Evolutionary conservation across 1,139 yeast species (phyloP).

Genomic region (Candida gigantensis): DNA sequence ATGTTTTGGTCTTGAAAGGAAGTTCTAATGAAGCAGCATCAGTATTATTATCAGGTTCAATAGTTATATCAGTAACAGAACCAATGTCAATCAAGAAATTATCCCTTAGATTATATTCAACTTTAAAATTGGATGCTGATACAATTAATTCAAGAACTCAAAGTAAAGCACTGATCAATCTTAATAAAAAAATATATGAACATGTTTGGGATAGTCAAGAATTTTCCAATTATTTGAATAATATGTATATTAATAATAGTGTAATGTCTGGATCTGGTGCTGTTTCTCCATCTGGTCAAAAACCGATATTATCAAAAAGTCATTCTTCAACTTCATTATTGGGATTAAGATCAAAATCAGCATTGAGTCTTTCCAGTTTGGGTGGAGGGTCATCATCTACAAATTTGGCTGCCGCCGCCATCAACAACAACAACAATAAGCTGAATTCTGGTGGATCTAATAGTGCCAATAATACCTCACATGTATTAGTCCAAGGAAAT

Average conservation of each 20-base stretch:
- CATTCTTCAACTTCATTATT: slow-evolving; percentile 40
- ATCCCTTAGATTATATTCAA: slow-evolving; percentile 63
- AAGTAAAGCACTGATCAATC: slow-evolving; percentile 41
- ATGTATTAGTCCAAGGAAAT: slow-evolving; percentile 65
- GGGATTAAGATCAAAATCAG: slow-evolving; percentile 31
- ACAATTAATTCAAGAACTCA: slow-evolving; percentile 18
- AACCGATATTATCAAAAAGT: slow-evolving; percentile 21
- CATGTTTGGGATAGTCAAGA: slow-evolving; percentile 75
- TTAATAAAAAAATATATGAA: slow-evolving; percentile 69
- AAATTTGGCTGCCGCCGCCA: slow-evolving; percentile 10
- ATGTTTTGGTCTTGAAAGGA: slow-evolving; percentile 82
- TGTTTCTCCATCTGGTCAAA: slow-evolving; percentile 16
- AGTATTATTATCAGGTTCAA: slow-evolving; percentile 70
- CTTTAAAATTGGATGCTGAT: slow-evolving; percentile 46
- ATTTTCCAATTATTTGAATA: slow-evolving; percentile 33
- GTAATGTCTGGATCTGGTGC: slow-evolving; percentile 10
- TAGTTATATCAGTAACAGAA: slow-evolving; percentile 75
- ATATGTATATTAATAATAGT: slow-evolving; percentile 29
- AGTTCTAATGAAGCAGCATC: slow-evolving; percentile 76
- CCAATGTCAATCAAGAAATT: slow-evolving; percentile 70
- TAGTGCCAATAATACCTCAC: slow-evolving; percentile 17
- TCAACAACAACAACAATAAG: slow-evolving; percentile 17
- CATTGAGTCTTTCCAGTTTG: slow-evolving; percentile 24
- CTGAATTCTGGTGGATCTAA: background rate
- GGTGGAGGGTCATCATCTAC: slow-evolving; percentile 18